Conservation (phyloP, 345 rosid species). For the Reutealis trisperma region DNA sequence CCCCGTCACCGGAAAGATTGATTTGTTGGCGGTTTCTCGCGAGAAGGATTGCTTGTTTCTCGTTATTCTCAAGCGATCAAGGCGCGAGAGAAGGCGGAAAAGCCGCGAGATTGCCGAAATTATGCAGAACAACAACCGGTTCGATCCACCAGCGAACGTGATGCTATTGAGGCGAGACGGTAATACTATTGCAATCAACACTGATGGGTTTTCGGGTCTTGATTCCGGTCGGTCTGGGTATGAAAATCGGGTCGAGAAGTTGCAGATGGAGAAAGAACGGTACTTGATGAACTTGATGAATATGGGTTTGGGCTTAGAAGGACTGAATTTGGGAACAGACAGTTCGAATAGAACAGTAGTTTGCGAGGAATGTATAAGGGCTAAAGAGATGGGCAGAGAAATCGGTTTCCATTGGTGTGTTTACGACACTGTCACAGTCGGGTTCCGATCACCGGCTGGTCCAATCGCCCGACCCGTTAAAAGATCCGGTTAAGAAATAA, state of each 20-base stretch:
- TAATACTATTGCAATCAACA: constrained; percentile 1
- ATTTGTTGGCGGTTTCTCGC: constrained; percentile 39
- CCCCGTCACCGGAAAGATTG: constrained; percentile 36
- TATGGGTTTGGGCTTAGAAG: neutral
- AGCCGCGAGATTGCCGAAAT: neutral
- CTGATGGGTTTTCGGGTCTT: constrained; percentile 6
- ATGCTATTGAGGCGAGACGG: constrained; percentile 42
- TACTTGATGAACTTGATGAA: constrained; percentile 30
- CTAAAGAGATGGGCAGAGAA: constrained; percentile 16
- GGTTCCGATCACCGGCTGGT: constrained; percentile 50
- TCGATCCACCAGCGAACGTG: constrained; percentile 29
- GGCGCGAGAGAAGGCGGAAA: constrained; percentile 31
- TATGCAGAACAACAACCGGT: neutral
- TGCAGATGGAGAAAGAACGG: constrained; percentile 37
- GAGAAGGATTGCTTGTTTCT: constrained; percentile 30
- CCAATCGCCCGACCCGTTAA: constrained; percentile 55
- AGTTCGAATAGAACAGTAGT: neutral
- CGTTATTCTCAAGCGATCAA: constrained; percentile 37
- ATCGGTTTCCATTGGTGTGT: constrained; percentile 51
- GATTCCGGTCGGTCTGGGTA: constrained; percentile 21
- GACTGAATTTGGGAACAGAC: neutral
- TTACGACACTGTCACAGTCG: constrained; percentile 40
- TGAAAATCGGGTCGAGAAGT: constrained; percentile 28
- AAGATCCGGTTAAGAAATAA: neutral
- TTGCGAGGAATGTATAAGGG: constrained; percentile 45